Evolutionary conservation across 371 early-diverging fungal genomes (phyloP).

Genomic region (Mucor mucedo): DNA sequence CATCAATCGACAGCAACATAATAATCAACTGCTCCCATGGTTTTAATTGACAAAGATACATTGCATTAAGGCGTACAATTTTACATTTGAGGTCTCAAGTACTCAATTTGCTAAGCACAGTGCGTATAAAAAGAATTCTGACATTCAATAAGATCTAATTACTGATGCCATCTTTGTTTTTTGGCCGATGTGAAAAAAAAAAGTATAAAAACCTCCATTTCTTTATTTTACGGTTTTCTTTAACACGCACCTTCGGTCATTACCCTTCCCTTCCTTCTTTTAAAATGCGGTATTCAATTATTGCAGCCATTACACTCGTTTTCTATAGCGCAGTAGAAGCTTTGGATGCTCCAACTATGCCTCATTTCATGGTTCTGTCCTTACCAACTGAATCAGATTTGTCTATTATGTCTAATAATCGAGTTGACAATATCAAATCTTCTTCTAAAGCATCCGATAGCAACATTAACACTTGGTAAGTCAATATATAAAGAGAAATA

Average conservation of each 20-base stretch:
- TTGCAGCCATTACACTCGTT: conserved; percentile 14
- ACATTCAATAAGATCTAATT: no score
- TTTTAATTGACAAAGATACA: no score
- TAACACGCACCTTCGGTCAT: neutral
- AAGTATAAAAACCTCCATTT: neutral
- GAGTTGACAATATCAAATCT: neutral
- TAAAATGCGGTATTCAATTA: conserved; percentile 12
- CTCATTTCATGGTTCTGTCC: neutral
- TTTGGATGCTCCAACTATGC: neutral
- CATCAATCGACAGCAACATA: no score
- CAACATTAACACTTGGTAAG: conserved; percentile 7
- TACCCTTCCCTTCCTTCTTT: neutral
- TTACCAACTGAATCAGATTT: neutral
- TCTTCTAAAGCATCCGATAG: neutral
- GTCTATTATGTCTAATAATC: neutral
- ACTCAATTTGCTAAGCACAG: no score
- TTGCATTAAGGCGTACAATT: no score
- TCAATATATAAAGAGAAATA: neutral
- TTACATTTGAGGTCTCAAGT: no score
- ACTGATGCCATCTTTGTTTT: no score
- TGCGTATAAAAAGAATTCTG: no score
- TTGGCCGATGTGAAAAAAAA: no score
- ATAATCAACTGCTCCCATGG: no score
- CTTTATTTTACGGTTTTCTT: neutral
- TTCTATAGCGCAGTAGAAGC: conserved; percentile 8